Evolutionary conservation across 2,329 filamentous ascomycete genomes (phyloP).

Genomic region (Colletotrichum filicis): DNA sequence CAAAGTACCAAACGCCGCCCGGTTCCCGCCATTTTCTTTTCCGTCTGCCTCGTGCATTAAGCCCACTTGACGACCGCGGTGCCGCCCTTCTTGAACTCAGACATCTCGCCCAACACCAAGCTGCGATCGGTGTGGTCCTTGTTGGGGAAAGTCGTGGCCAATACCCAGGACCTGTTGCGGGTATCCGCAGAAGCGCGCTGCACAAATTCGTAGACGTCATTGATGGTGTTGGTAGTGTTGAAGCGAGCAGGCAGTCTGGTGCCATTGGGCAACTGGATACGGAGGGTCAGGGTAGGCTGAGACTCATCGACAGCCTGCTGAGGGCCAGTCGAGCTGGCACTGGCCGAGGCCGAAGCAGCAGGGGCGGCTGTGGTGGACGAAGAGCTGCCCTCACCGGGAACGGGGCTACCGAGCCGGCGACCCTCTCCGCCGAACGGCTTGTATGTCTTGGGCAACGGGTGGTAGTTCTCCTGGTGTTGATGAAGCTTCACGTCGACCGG

Average conservation of each 20-base stretch:
- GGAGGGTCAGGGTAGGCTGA: conserved; percentile 75
- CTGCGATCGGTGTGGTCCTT: conserved; percentile 80
- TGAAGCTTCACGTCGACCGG: conserved; percentile 83
- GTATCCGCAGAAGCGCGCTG: conserved; percentile 69
- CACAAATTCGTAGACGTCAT: conserved; percentile 82
- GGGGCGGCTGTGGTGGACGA: conserved; percentile 23
- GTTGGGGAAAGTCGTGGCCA: conserved; percentile 86
- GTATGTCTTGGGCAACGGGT: conserved; percentile 78
- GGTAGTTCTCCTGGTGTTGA: conserved; percentile 80
- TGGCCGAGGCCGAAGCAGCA: conserved; percentile 39
- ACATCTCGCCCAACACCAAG: conserved; percentile 67
- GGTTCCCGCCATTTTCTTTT: conserved; percentile 9
- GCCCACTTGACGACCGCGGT: conserved; percentile 73
- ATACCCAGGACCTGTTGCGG: conserved; percentile 71
- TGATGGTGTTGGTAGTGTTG: conserved; percentile 82
- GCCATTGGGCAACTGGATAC: conserved; percentile 83
- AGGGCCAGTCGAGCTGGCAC: conserved; percentile 44
- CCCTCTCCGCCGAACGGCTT: conserved; percentile 80
- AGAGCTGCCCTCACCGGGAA: conserved; percentile 65
- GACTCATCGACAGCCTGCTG: conserved; percentile 65
- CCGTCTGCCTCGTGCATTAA: conserved; percentile 3
- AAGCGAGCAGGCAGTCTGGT: conserved; percentile 83
- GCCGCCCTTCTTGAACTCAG: conserved; percentile 74
- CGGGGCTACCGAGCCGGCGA: conserved; percentile 80
- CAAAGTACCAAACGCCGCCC: conserved; percentile 33